Percentiles rank a stretch among this genome's conserved stretches.
Conservation (phyloP, 2,329 filamentous ascomycete genomes). For the Orbilia brochopaga region DNA sequence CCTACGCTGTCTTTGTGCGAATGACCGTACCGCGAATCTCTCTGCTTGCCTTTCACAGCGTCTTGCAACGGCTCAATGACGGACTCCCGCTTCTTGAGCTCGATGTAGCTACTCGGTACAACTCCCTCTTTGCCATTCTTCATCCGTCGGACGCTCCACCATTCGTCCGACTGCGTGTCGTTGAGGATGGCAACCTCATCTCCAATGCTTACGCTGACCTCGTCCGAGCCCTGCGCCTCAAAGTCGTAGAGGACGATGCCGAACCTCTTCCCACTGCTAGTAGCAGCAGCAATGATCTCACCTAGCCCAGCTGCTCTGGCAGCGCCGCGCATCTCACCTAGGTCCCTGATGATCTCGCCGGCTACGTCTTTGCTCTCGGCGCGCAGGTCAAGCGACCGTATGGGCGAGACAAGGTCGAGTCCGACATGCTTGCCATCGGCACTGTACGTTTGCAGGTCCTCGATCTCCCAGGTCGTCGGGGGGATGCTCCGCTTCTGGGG, state of each 20-base stretch:
- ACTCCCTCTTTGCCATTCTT: slow-evolving; percentile 95
- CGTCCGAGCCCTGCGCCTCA: slow-evolving; percentile 92
- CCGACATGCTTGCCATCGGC: slow-evolving; percentile 98
- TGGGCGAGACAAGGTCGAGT: slow-evolving; percentile 86
- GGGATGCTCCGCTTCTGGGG: slow-evolving; percentile 81
- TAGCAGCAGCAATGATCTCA: slow-evolving; percentile 83
- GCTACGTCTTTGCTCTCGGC: slow-evolving; percentile 97
- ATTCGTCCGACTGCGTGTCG: slow-evolving; percentile 90
- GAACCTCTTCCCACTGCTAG: slow-evolving; percentile 70
- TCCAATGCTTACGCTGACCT: slow-evolving; percentile 86
- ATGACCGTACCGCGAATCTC: slow-evolving; percentile 59
- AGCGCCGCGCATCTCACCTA: slow-evolving; percentile 88
- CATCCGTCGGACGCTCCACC: slow-evolving; percentile 92
- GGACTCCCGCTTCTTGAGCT: slow-evolving; percentile 65
- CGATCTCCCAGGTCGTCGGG: slow-evolving; percentile 89
- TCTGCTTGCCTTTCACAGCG: slow-evolving; percentile 72
- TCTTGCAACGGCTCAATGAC: slow-evolving; percentile 1
- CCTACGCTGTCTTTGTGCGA: slow-evolving; percentile 64
- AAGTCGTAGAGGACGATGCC: slow-evolving; percentile 85
- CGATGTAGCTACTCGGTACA: slow-evolving; percentile 94
- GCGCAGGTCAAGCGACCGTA: slow-evolving; percentile 95
- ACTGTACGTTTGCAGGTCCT: slow-evolving; percentile 95
- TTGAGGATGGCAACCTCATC: slow-evolving; percentile 92
- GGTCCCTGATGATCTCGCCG: slow-evolving; percentile 83
- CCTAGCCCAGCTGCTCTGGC: slow-evolving; percentile 77